Evolutionary conservation across 805 yeast species (phyloP).

Genomic region (Candida broadrunensis): DNA sequence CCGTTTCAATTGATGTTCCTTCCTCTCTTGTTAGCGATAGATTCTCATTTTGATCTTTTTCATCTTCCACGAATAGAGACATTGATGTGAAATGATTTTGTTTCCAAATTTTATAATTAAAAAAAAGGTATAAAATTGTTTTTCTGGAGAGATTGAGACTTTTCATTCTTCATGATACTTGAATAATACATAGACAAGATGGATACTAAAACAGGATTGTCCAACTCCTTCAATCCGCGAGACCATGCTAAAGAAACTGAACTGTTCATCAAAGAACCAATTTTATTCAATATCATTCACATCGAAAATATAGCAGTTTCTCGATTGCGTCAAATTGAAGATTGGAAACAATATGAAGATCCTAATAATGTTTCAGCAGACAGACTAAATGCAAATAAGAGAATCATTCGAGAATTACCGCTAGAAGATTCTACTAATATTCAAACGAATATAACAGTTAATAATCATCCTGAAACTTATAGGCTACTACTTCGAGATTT

Average conservation of each 20-base stretch:
- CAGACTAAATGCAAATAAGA: constrained; percentile 32
- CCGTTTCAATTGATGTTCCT: not conserved
- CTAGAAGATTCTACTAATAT: constrained; percentile 34
- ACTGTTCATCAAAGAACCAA: constrained; percentile 5
- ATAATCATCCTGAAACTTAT: constrained; percentile 36
- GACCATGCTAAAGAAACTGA: constrained; percentile 4
- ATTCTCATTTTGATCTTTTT: constrained; percentile 9
- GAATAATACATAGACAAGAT: not conserved
- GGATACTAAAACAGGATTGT: not conserved
- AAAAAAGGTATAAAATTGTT: no score
- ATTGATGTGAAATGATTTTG: no score
- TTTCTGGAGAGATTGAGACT: not conserved
- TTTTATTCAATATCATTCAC: constrained; percentile 54
- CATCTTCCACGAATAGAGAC: constrained; percentile 34
- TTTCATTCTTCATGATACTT: not conserved
- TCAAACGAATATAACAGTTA: no score
- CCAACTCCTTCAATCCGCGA: constrained; percentile 7
- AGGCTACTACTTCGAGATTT: constrained; percentile 59
- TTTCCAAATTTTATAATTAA: no score
- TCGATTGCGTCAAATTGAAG: constrained; percentile 51
- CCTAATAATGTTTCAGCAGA: constrained; percentile 62
- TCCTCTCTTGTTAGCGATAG: not conserved
- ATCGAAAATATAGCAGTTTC: constrained; percentile 54
- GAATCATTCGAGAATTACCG: constrained; percentile 48
- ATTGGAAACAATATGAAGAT: constrained; percentile 48